These are phyloP conservation scores for Trifolium repens DNA, from an alignment of 306 rosid genomes.

Conservation along the genomic window DNA sequence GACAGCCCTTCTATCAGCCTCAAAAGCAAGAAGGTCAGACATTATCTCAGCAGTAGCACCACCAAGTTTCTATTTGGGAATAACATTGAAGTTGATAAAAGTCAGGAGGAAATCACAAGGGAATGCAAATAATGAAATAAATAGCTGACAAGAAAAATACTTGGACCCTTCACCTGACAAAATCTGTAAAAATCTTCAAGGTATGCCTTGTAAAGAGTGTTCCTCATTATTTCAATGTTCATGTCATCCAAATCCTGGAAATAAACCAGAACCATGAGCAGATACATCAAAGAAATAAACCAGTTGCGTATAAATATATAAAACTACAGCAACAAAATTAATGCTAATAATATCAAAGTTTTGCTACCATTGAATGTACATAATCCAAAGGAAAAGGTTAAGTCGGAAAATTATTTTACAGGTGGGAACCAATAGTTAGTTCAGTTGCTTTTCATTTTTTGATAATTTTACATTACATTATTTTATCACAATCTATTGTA, in stretches of 20 bases:
- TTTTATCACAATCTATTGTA: neutral
- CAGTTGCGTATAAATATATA: neutral
- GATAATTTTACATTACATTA: neutral
- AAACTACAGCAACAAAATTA: conserved; percentile 5
- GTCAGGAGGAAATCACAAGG: neutral
- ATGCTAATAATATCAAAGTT: neutral
- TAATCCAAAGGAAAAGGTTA: neutral
- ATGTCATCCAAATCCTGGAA: conserved; percentile 95
- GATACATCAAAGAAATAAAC: neutral
- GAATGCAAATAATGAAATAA: neutral
- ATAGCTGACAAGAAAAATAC: neutral
- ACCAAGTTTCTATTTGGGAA: conserved; percentile 80
- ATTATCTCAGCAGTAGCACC: conserved; percentile 97
- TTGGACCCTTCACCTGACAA: conserved; percentile 71
- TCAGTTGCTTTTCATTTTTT: conserved; percentile 12
- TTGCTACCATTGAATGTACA: conserved; percentile 17
- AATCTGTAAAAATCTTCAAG: conserved; percentile 95
- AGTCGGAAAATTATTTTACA: neutral
- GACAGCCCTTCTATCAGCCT: conserved; percentile 99
- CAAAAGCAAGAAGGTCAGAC: conserved; percentile 97
- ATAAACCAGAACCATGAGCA: conserved; percentile 27
- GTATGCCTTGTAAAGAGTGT: conserved; percentile 97
- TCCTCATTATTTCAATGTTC: conserved; percentile 99
- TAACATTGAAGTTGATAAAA: conserved; percentile 43
- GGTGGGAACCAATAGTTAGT: neutral